These are phyloP conservation scores for Leccinum barrowsii DNA, from an alignment of 768 basidiomycete species.

Conservation along the genomic window DNA sequence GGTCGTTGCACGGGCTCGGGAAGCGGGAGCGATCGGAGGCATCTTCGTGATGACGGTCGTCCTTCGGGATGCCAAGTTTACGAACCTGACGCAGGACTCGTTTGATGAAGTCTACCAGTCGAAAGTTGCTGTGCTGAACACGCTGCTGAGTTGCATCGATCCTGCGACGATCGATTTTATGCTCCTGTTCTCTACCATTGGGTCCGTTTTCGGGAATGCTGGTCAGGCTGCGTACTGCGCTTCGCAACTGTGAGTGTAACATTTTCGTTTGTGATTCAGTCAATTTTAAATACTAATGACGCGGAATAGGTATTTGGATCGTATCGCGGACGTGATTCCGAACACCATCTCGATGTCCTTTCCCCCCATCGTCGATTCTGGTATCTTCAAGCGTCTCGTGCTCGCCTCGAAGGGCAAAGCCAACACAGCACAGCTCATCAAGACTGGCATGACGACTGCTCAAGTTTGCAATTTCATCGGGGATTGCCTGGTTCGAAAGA, in stretches of 20 bases:
- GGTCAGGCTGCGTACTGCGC: slow-evolving; percentile 24
- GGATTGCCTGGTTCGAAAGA: slow-evolving; percentile 27
- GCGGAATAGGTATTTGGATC: slow-evolving; percentile 29
- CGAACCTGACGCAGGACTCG: slow-evolving; percentile 31
- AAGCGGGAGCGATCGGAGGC: slow-evolving; percentile 29
- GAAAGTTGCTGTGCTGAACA: slow-evolving; percentile 19
- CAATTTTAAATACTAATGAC: not conserved
- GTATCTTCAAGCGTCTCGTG: slow-evolving; percentile 33
- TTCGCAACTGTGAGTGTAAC: slow-evolving; percentile 6
- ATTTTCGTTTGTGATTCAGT: too few species aligned
- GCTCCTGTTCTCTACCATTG: slow-evolving; percentile 33
- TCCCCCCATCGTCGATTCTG: slow-evolving; percentile 34
- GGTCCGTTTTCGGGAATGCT: slow-evolving; percentile 31
- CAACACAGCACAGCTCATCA: slow-evolving; percentile 27
- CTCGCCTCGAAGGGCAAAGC: slow-evolving; percentile 25
- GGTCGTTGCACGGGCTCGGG: slow-evolving; percentile 21
- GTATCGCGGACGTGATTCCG: slow-evolving; percentile 28
- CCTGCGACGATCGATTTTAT: slow-evolving; percentile 29
- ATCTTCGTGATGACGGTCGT: slow-evolving; percentile 35
- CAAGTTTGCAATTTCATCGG: slow-evolving; percentile 33
- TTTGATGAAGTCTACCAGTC: slow-evolving; percentile 27
- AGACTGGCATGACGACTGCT: slow-evolving; percentile 31
- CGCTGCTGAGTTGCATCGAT: slow-evolving; percentile 14
- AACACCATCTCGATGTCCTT: slow-evolving; percentile 32
- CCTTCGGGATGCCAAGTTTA: slow-evolving; percentile 32